Percentiles rank a stretch among this genome's conserved stretches.
phyloP scores from a whole-genome alignment of 2,329 filamentous ascomycete genomes.

The Zalaria obscura region DNA sequence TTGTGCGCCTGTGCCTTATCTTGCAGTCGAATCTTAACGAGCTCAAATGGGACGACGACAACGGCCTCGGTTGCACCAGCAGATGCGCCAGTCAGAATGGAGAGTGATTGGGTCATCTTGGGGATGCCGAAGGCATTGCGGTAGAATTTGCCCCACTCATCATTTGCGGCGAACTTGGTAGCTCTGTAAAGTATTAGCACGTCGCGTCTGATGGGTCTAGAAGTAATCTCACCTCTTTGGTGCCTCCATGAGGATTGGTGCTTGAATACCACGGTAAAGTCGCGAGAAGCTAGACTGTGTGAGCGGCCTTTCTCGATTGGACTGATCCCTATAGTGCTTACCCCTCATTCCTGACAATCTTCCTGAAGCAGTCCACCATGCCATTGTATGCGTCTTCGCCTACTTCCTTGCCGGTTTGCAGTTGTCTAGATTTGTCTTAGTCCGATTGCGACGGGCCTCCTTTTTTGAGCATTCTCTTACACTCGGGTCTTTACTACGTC shows the following conservation, averaged over 20 bases:
- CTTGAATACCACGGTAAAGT: slow-evolving; percentile 88
- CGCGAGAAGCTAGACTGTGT: slow-evolving; percentile 54
- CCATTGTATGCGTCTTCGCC: slow-evolving; percentile 84
- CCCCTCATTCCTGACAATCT: slow-evolving; percentile 95
- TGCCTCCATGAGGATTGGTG: slow-evolving; percentile 95
- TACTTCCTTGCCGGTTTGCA: slow-evolving; percentile 58
- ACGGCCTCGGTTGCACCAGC: slow-evolving; percentile 93
- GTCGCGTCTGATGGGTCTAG: not conserved
- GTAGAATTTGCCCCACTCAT: slow-evolving; percentile 95
- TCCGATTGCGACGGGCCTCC: not conserved
- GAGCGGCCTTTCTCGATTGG: slow-evolving; percentile 1
- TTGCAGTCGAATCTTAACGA: slow-evolving; percentile 96
- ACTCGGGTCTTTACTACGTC: slow-evolving; percentile 98
- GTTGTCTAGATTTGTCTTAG: slow-evolving; percentile 47
- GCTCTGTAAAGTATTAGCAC: slow-evolving; percentile 38
- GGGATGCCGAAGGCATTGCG: slow-evolving; percentile 68
- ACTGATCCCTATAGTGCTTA: slow-evolving; percentile 27
- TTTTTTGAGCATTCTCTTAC: slow-evolving; percentile 37
- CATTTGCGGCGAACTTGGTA: slow-evolving; percentile 98
- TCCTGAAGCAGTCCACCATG: slow-evolving; percentile 96
- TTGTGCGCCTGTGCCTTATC: slow-evolving; percentile 86
- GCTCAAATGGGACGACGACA: slow-evolving; percentile 94
- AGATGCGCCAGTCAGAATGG: slow-evolving; percentile 83
- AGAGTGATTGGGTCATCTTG: slow-evolving; percentile 85
- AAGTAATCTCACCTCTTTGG: slow-evolving; percentile 48